phyloP scores from a whole-genome alignment of 805 yeast genomes.

The Grigorovia transvaalensis region DNA sequence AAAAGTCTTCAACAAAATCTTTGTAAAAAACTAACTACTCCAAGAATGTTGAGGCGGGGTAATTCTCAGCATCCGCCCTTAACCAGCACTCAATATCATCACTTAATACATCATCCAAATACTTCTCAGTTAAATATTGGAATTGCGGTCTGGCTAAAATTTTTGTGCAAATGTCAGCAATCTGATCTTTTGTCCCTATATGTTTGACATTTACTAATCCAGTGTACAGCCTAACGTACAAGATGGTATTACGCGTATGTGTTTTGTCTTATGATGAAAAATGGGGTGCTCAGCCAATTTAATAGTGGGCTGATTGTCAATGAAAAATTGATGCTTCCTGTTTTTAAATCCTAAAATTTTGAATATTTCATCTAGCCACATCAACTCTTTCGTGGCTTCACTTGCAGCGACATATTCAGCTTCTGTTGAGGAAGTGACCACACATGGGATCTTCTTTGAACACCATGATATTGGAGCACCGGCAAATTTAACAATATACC shows the following conservation, averaged over 20 bases:
- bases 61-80: no score
- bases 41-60: no score
- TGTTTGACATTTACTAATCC: neutral
- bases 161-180: conserved; percentile 3
- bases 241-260: neutral
- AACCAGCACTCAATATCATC: no score
- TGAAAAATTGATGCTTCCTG: neutral
- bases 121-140: no score
- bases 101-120: no score
- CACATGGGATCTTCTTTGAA: neutral
- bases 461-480: neutral
- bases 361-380: conserved; percentile 3
- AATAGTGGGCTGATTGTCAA: conserved; percentile 5
- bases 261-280: conserved; percentile 6
- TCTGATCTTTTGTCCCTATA: conserved; percentile 3
- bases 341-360: neutral
- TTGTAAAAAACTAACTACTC: no score
- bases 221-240: conserved; percentile 3
- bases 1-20: no score
- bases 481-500: neutral
- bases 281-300: conserved; percentile 1
- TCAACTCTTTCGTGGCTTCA: neutral
- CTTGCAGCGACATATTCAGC: conserved; percentile 1
- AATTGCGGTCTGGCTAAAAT: neutral
- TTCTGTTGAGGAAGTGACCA: neutral